A percentile compares a stretch with the other conserved stretches of the same genome.
phyloP scores from a whole-genome alignment of 345 rosid genomes.

The Euclidium syriacum region DNA sequence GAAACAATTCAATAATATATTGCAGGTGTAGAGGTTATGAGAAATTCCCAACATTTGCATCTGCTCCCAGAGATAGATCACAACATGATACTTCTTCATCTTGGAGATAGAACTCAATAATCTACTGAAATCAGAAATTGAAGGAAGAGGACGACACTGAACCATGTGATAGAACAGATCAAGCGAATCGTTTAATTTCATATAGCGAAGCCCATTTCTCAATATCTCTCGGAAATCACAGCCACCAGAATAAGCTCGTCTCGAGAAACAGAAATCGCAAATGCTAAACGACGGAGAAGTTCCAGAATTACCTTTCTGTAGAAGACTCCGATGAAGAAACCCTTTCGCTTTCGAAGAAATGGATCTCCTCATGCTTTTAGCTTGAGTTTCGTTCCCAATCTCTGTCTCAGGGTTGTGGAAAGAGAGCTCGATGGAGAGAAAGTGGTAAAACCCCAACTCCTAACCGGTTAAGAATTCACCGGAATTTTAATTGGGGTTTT shows the following conservation, averaged over 20 bases:
- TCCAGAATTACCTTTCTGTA: slow-evolving; percentile 2
- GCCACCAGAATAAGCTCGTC: slow-evolving; percentile 17
- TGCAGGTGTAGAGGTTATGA: slow-evolving; percentile 23
- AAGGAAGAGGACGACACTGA: slow-evolving; percentile 24
- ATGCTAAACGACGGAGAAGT: slow-evolving; percentile 7
- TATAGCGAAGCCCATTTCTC: slow-evolving; percentile 7
- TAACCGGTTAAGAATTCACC: slow-evolving; percentile 2
- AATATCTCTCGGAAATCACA: slow-evolving; percentile 4
- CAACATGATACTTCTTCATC: slow-evolving; percentile 18
- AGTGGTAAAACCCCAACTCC: not conserved
- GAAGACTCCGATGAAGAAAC: slow-evolving; percentile 17
- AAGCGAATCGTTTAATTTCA: slow-evolving; percentile 27
- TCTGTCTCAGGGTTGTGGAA: not conserved
- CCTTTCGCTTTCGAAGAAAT: slow-evolving; percentile 19
- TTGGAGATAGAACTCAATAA: slow-evolving; percentile 19
- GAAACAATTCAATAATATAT: slow-evolving; percentile 22
- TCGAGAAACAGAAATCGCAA: slow-evolving; percentile 17
- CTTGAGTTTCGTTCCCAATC: slow-evolving; percentile 2
- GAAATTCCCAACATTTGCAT: slow-evolving; percentile 15
- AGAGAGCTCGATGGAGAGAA: not conserved
- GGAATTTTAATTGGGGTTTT: not conserved
- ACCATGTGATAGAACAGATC: slow-evolving; percentile 30
- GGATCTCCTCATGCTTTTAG: slow-evolving; percentile 25
- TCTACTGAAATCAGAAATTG: slow-evolving; percentile 24
- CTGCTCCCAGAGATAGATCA: slow-evolving; percentile 22